Percentiles rank a stretch among this genome's conserved stretches.
Conservation (phyloP, 1,284 basidiomycete species). For the Ustilago crameri region DNA sequence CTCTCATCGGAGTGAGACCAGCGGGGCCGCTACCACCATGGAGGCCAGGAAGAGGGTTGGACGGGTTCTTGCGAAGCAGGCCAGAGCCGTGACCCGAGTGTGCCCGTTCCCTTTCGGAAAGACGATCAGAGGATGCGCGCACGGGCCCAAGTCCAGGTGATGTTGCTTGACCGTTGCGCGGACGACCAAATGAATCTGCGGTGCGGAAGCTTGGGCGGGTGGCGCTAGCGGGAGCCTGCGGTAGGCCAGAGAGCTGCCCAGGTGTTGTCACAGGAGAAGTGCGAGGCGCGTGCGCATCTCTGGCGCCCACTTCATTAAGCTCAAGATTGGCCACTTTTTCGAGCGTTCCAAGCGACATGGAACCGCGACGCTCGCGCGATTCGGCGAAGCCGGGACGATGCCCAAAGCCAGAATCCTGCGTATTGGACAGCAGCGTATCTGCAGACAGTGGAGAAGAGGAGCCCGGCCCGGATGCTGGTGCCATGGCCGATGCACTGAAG, state of each 20-base stretch:
- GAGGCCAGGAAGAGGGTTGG: conserved; percentile 58
- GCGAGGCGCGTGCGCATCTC: conserved; percentile 6
- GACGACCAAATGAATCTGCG: conserved; percentile 30
- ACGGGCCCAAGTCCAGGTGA: conserved; percentile 47
- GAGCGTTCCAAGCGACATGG: conserved; percentile 33
- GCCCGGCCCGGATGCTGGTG: conserved; percentile 14
- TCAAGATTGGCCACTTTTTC: conserved; percentile 35
- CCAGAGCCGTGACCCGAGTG: conserved; percentile 48
- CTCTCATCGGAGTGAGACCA: conserved; percentile 34
- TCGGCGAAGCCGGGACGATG: conserved; percentile 47
- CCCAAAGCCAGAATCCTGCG: conserved; percentile 22
- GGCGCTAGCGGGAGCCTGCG: conserved; percentile 9
- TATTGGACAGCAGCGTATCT: conserved; percentile 6
- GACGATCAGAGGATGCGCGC: conserved; percentile 56
- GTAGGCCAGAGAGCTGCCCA: conserved; percentile 12
- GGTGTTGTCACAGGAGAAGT: conserved; percentile 3
- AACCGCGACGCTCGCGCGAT: conserved; percentile 35
- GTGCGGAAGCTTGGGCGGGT: conserved; percentile 32
- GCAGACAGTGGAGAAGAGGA: conserved; percentile 34
- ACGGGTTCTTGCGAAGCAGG: conserved; percentile 60
- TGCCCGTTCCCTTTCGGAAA: conserved; percentile 50
- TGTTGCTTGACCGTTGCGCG: conserved; percentile 32
- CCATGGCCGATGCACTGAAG: conserved; percentile 15
- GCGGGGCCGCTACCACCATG: conserved; percentile 45
- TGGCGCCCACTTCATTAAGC: conserved; percentile 18